Base-by-base conservation (phyloP, 352 stramenopile species). In the Phytopythium chamaehyphon region DNA sequence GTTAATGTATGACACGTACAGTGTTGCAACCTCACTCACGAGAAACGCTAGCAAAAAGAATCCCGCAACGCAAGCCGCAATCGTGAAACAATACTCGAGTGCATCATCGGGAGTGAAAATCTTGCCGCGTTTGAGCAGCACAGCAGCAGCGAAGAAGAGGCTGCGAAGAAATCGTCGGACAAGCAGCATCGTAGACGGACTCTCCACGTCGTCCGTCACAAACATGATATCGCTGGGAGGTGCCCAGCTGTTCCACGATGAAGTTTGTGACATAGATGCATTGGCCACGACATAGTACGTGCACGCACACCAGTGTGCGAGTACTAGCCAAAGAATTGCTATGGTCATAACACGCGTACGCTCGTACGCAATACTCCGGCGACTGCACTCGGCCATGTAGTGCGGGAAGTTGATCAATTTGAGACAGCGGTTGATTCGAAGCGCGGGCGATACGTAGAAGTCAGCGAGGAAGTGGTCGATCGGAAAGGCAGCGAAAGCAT, bases 1-100 rank as follows among this genome's bases (percentile, higher is more conserved):
- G 58, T 71, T 70, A 47, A 74, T 82, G 55, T 68, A 80, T 19
- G 67, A 83, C 0, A 71, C 47, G 64, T 83, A 85, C 14, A 87
- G 24, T 11, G 71, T 81, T 0, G 73, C 66, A 28, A 78, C 61
- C 42, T 84, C 71, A 3, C 67, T 61, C 40, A 87, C 71, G 58
- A 87, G 73, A 44, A 78, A 73, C 0, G 73, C 65, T 63, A 83
- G 67, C 19, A 64, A 31, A 12, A 84, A 39, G 8, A 85, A 47
- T 0, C 76, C 71, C 1, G 71, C 24, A 19, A 85, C 69, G 6
- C 66, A 62, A 9, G 80, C 68, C 15, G 55, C 58, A 0, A 82
- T 61, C 15, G 62, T 71, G 61, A 85, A 87, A 1, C 71, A 23
- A 22, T 68, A 65, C 28, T 73, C 62, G 0, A 50, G 0, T 3